Percentiles rank a stretch among this genome's conserved stretches.
Conservation (phyloP, 495 filamentous ascomycete species). For the Beverwykella pulmonaria region DNA sequence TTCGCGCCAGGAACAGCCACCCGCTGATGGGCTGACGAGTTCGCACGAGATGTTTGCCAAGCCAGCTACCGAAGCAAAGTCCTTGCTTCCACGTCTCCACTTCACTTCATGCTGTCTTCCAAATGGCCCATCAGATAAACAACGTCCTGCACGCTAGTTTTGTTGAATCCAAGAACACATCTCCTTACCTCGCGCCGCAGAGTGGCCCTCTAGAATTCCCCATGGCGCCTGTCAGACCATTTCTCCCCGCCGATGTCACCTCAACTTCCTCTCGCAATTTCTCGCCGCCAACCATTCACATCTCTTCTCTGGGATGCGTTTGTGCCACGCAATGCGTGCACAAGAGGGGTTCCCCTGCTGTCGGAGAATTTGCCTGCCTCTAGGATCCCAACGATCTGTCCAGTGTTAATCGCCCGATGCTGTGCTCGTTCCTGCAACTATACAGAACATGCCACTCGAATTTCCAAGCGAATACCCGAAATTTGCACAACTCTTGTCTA, state of each 20-base stretch:
- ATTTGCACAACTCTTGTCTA: constrained; percentile 1
- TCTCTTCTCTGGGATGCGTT: background rate
- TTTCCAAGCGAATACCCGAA: constrained; percentile 3
- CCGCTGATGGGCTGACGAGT: background rate
- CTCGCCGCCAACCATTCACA: background rate
- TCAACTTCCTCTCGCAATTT: background rate
- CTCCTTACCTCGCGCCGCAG: background rate
- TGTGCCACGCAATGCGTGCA: background rate
- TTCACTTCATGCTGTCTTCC: background rate
- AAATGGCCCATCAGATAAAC: constrained; percentile 2
- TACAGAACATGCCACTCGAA: background rate
- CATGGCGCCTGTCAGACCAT: constrained; percentile 10
- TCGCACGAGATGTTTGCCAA: background rate
- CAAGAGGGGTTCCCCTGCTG: background rate
- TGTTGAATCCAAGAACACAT: background rate
- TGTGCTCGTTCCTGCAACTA: background rate
- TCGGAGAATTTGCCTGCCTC: constrained; percentile 17
- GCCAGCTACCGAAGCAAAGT: background rate
- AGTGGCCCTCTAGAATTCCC: background rate
- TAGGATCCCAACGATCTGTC: background rate
- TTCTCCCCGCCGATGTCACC: background rate
- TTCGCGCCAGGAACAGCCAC: no score
- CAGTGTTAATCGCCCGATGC: background rate
- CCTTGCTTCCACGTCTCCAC: constrained; percentile 1
- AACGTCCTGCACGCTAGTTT: background rate